Base-by-base conservation (phyloP, 306 rosid species). In the Casuarina cunninghamiana region DNA sequence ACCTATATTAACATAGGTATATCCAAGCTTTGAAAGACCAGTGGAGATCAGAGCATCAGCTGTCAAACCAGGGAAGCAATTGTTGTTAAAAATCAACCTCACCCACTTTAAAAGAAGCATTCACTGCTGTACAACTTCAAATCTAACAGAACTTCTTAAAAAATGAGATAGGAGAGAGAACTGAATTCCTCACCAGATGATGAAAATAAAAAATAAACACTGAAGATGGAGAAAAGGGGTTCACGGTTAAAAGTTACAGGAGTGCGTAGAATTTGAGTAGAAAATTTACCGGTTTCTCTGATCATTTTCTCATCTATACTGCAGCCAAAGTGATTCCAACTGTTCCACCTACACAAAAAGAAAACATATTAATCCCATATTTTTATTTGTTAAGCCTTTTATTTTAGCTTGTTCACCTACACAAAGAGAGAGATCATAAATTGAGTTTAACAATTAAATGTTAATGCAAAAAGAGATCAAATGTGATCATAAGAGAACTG, bases 291-390 rank as follows among this genome's bases (percentile, higher is more conserved):
- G 4, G 99, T 95, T 87, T 84, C 84, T 82, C 82, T 72, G 87
- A 93, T 91, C 43, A 87, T 77, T 38, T 87, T 83, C 77, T 95
- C 99, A 73, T 89, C 78, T 70, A 92, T 91, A 65, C 86, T 78
- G 88, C 97, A 95, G 43, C 3, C 6, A 51, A 95, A 95, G 79
- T 95, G 93, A 81, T 95, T 95, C 99, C 99, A 95, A 83, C 99
- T 95, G 83, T 93, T 95, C 97, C 99, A 95, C 87, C 99, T 93
- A 46, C 77, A 76, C 10, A 12, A 67, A 76, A 71, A 73, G 37
- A 35, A 74, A 69, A 54, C 16, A 42, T 37, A 16, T 57, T n/a
- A 84, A 72, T 3, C 51, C 55, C 48, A 58, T 0, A 55, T 68
- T 53, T 76, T 44, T 13, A 72, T 60, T 26, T 72, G 50, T 15